phyloP scores from a whole-genome alignment of 1,284 basidiomycete species.

The Leccinum fallax region DNA sequence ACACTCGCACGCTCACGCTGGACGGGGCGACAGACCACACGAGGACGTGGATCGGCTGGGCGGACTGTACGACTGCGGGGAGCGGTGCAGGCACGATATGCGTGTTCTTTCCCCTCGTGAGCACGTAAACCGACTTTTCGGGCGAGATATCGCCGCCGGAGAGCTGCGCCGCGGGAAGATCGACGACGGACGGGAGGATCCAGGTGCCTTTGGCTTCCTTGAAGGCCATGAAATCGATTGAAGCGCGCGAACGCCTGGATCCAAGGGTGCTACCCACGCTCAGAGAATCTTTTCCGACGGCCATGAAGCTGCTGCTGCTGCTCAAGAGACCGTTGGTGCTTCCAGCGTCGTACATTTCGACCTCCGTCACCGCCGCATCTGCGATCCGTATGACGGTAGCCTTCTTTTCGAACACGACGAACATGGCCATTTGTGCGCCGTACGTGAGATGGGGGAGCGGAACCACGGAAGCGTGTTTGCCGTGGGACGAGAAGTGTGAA shows the following conservation, averaged over 20 bases:
- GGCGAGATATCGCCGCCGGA: constrained; percentile 19
- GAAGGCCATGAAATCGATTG: constrained; percentile 51
- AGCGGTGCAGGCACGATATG: constrained; percentile 70
- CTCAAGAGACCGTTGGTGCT: constrained; percentile 28
- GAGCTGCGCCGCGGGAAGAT: constrained; percentile 44
- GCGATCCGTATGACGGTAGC: constrained; percentile 75
- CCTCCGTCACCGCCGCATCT: constrained; percentile 76
- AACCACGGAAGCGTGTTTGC: constrained; percentile 23
- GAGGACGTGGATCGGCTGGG: constrained; percentile 55
- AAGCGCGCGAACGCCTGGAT: constrained; percentile 50
- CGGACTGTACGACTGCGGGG: constrained; percentile 49
- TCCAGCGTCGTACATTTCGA: constrained; percentile 63
- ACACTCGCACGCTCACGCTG: constrained; percentile 56
- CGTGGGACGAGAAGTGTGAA: constrained; percentile 15
- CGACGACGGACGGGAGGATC: constrained; percentile 53
- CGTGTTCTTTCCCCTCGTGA: constrained; percentile 69
- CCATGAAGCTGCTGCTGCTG: constrained; percentile 24
- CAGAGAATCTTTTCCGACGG: constrained; percentile 26
- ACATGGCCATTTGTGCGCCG: constrained; percentile 70
- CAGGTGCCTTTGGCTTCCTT: constrained; percentile 53
- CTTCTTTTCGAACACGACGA: constrained; percentile 82
- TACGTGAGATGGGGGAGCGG: constrained; percentile 45
- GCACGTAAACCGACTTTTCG: constrained; percentile 52
- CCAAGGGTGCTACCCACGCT: constrained; percentile 18
- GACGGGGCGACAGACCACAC: constrained; percentile 61